Evolutionary conservation across 805 yeast genomes (phyloP), one percentile per base, ranked within the genome.

Genomic region (Metschnikowia cerradonensis): DNA sequence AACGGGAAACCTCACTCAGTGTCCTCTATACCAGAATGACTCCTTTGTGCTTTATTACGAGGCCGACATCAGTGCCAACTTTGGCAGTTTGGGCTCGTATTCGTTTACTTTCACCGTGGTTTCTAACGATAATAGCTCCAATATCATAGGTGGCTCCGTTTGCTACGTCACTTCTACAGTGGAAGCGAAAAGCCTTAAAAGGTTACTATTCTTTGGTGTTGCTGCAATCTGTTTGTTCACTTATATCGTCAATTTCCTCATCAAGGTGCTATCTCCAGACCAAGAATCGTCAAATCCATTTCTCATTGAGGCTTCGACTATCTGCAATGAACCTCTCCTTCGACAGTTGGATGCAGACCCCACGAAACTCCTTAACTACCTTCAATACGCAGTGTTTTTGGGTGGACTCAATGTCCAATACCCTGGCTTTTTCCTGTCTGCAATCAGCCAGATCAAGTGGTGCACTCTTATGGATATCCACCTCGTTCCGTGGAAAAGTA

Each of bases 361-460:
- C 7, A 66, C 69, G 3, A 79, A 80, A 35, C 73, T 78, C 40
- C 55, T 83, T 1, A 64, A 72, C 17, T 83, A 82, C 62, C 60
- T 82, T 33, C 90, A 85, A 60, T 84, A 78, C 66, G 77, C 82
- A 1, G 73, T 81, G 40, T 80, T 83, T 60, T 71, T 79, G 56
- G 79, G 78, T 5, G 84, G 80, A 3, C 66, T 85, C 30, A 74
- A 75, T 54, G 61, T 84, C 17, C 66, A 71, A 23, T 84, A 79
- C 56, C 90, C 90, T 0, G 88, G 86, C 0, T 82, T 79, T 59
- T 80, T 75, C 52, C 85, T 77, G 53, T 86, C 86, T 0, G 61
- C 80, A 13, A 63, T 82, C 43, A 69, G 81, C 2, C 66, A 73
- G 14, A 59, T 80, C 17, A 64, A 79, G 15, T 83, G 89, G 89